Conservation (phyloP, 106 monocot genomes). For the Allium cepa region DNA sequence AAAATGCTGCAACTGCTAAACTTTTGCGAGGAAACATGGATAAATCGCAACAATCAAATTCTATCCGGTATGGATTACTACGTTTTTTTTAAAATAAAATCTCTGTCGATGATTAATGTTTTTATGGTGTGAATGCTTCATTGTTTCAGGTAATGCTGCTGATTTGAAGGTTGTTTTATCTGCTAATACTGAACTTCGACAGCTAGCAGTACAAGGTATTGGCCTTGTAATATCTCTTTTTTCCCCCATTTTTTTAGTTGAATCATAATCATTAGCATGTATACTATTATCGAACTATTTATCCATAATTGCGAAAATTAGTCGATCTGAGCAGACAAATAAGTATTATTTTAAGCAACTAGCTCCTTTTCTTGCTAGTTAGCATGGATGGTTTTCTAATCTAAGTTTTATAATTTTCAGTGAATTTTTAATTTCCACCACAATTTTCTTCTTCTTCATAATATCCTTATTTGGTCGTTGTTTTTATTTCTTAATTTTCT, state of each 20-base stretch:
- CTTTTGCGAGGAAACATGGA: slow-evolving; percentile 50
- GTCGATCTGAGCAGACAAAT: no score
- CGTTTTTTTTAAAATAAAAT: slow-evolving; percentile 9
- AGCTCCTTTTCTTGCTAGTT: neutral
- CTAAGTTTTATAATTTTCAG: neutral
- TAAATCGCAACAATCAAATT: slow-evolving; percentile 17
- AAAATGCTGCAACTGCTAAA: slow-evolving; percentile 44
- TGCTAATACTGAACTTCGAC: slow-evolving; percentile 42
- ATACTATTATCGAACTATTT: no score
- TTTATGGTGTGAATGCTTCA: neutral
- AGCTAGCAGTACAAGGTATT: slow-evolving; percentile 57
- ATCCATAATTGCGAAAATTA: no score
- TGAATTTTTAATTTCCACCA: no score
- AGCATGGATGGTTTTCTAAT: neutral
- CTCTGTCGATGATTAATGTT: neutral
- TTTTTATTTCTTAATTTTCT: neutral
- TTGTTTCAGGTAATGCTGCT: slow-evolving; percentile 5
- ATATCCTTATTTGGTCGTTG: neutral
- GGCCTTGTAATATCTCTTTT: neutral
- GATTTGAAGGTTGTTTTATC: slow-evolving; percentile 31
- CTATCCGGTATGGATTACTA: slow-evolving; percentile 19
- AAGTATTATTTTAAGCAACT: no score
- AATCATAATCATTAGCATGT: no score
- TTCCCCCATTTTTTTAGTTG: neutral
- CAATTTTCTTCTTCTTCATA: no score